A percentile compares a stretch with the other conserved stretches of the same genome.
Evolutionary conservation across 305 asterid species (phyloP).

Genomic region (Plantago coronopus): DNA sequence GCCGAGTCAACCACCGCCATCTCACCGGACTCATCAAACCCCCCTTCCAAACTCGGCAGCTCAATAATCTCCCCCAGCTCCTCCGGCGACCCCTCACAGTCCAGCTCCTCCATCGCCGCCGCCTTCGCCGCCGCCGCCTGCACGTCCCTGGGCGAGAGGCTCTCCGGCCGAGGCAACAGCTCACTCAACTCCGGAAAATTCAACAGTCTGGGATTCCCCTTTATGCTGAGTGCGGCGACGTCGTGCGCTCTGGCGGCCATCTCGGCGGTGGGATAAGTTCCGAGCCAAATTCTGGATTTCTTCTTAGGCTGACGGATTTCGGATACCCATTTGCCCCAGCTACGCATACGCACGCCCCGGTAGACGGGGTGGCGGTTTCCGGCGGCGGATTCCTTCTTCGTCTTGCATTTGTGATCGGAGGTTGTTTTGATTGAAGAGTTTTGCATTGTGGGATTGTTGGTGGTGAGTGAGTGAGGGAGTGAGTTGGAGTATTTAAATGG

Average conservation of each 20-base stretch:
- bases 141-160: conserved; percentile 54
- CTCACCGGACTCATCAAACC: conserved; percentile 31
- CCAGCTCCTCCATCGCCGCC: conserved; percentile 63
- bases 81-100: conserved; percentile 28
- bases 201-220: conserved; percentile 51
- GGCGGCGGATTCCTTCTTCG: conserved; percentile 19
- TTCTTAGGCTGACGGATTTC: conserved; percentile 71
- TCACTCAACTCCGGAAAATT: conserved; percentile 53
- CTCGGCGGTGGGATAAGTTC: conserved; percentile 64
- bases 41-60: conserved; percentile 68
- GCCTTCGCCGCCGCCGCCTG: conserved; percentile 76
- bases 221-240: conserved; percentile 59
- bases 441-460: neutral
- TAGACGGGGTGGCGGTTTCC: conserved; percentile 49
- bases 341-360: conserved; percentile 67
- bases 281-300: conserved; percentile 67
- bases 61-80: conserved; percentile 74
- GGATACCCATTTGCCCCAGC: conserved; percentile 82
- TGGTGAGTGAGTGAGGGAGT: no score
- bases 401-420: conserved; percentile 15
- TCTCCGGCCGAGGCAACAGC: conserved; percentile 56
- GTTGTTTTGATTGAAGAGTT: neutral
- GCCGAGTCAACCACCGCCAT: conserved; percentile 52
- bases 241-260: conserved; percentile 87
- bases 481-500: no score